Evolutionary conservation across 192 early-diverging fungal genomes (phyloP), one percentile per base, ranked within the genome.

Genomic region (Spinellus fusiger): DNA sequence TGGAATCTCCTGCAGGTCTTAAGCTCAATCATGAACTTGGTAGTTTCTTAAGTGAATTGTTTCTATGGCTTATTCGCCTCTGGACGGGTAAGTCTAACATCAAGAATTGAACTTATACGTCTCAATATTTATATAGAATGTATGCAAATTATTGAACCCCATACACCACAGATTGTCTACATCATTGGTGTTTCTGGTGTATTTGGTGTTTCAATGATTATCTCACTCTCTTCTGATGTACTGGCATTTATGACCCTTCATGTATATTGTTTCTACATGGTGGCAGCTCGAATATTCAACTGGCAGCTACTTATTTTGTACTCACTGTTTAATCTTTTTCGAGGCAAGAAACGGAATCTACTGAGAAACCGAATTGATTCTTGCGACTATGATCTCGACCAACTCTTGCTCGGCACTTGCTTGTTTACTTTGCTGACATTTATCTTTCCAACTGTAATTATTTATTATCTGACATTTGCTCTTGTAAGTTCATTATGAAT

Each of bases 11-110:
- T 10, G 95, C 90, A 0, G 98, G 98, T 5, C 75, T 99, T 33
- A 99, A 99, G 69, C 84, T 99, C 1, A 99, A 99, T 71, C 83
- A 82, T 31, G 91, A 93, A 48, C 74, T 98, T 18, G 90, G 86
- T 38, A 76, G 75, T 5, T 98, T 99, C 68, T 65, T 99, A 54
- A 95, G 93, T 0, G 89, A 94, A 56, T 76, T 98, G 6, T 98
- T 96, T 68, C 70, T 90, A 23, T 93, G 90, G 89, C 71, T 98
- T 13, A 81, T 96, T 40, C 75, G 83, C 33, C 49, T 93, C 0
- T 99, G 98, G 98, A 89, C 82, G 49, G 80, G 86, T 80, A 76
- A 7, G 56, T 54, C 0, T 23, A 1, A 40, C 15, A 23, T 15
- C 23, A 37, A 35, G 10, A 29, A 56, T 32, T 26, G 26, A 25